Evolutionary conservation across 345 rosid species (phyloP).

Genomic region (Brassica rapa): DNA sequence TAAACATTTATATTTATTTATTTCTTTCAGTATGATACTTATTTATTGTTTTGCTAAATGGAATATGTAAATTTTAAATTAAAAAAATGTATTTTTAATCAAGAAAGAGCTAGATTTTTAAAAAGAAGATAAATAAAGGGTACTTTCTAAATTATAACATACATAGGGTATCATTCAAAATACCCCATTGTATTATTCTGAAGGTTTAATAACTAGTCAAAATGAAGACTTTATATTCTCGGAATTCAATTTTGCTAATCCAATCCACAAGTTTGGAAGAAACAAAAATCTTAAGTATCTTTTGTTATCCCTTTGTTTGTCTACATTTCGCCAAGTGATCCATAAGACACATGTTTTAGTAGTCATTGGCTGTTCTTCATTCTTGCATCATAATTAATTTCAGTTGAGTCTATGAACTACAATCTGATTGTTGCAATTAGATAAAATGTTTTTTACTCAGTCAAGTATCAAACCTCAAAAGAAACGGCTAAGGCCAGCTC

Average conservation of each 20-base stretch:
- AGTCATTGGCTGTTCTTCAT: slow-evolving; percentile 15
- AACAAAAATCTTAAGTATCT: not conserved
- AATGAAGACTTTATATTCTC: not conserved
- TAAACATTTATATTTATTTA: too few species aligned
- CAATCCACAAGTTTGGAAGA: not conserved
- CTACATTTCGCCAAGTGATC: slow-evolving; percentile 7
- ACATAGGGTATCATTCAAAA: too few species aligned
- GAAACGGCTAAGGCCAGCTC: slow-evolving; percentile 66
- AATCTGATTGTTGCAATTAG: not conserved
- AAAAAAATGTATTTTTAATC: too few species aligned
- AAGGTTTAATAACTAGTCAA: not conserved
- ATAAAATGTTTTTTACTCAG: not conserved
- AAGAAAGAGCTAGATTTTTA: too few species aligned
- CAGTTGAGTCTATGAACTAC: not conserved
- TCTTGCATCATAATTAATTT: slow-evolving; percentile 10
- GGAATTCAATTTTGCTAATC: not conserved
- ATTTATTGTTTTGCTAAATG: too few species aligned
- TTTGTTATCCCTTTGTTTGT: not conserved
- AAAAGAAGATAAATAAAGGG: too few species aligned
- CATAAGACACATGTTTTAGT: not conserved
- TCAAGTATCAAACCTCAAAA: slow-evolving; percentile 52
- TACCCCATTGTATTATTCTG: too few species aligned
- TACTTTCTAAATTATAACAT: too few species aligned
- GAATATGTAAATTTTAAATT: too few species aligned
- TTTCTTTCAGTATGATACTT: too few species aligned